Base-by-base conservation (phyloP, 495 filamentous ascomycete species). In the Neurospora pannonica region DNA sequence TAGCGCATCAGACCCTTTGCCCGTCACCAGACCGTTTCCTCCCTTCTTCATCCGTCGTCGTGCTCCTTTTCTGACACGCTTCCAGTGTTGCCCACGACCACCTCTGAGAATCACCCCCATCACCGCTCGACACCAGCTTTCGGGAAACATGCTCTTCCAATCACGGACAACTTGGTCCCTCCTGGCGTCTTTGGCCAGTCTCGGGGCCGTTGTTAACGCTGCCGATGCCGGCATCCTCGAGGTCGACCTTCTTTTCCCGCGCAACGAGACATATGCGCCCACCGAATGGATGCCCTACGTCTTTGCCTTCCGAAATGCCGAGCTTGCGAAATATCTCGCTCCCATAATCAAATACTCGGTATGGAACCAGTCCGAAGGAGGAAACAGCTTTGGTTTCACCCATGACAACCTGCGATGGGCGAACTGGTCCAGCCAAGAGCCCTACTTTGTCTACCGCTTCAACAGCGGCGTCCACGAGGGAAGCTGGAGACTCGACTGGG, bases 191-290 rank as follows among this genome's bases (percentile, higher is more conserved):
- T 40, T 71, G 70, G 28, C 2, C 71, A 31, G 40, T 43, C 13
- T 71, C 4, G 40, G 34, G 36, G 19, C 71, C 71, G 39, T 46
- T 34, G 37, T 19, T 1, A 1, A 36, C 13, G 71, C 71, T n/a
- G 71, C 71, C 40, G 71, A 48, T 11, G 0, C 15, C 70, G 34
- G 24, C 5, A 40, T 11, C 37, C 43, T 48, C n/a, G 38, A 70
- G 9, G 43, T 36, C 36, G 42, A 74, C 70, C 71, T 84, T 10
- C 48, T 83, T 48, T 85, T 84, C 74, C 83, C 84, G 19, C 83
- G 78, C 75, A 85, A 85, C 70, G 81, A 81, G 15, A 84, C 83
- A 40, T 85, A 84, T 73, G 76, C 81, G 73, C 83, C 84, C 21
- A 72, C 76, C 8, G 19, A 72, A 10, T 40, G 62, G 17, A 78